Evolutionary conservation across 257 asterid species (phyloP).

Genomic region (Solanum habrochaites): DNA sequence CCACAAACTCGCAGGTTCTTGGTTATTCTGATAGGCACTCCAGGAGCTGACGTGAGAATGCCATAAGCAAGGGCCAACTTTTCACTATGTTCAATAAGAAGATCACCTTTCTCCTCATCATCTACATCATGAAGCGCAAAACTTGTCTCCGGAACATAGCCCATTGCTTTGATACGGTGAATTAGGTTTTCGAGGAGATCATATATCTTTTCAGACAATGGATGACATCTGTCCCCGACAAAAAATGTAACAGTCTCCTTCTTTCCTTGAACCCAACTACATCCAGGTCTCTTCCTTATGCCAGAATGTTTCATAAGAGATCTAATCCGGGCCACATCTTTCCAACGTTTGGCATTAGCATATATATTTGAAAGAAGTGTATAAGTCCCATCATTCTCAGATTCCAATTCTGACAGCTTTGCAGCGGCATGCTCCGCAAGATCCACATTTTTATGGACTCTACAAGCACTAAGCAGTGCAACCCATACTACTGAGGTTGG

Average conservation of each 20-base stretch:
- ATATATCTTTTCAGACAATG: constrained; percentile 54
- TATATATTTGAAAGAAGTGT: constrained; percentile 80
- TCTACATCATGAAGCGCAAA: constrained; percentile 95
- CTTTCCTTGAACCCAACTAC: constrained; percentile 92
- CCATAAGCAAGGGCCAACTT: constrained; percentile 90
- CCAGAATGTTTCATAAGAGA: constrained; percentile 64
- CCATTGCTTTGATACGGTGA: constrained; percentile 55
- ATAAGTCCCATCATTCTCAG: constrained; percentile 77
- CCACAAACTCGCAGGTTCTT: constrained; percentile 91
- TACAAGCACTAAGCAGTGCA: constrained; percentile 72
- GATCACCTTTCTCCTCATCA: constrained; percentile 83
- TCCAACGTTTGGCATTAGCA: constrained; percentile 78
- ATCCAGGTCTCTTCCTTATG: constrained; percentile 80
- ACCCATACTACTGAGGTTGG: constrained; percentile 67
- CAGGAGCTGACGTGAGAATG: constrained; percentile 60
- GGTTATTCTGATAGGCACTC: constrained; percentile 79
- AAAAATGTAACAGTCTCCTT: constrained; percentile 55
- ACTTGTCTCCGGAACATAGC: constrained; percentile 76
- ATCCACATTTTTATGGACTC: constrained; percentile 82
- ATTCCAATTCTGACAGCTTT: constrained; percentile 45
- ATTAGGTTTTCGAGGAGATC: constrained; percentile 48
- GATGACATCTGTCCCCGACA: constrained; percentile 80
- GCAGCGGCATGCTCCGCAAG: constrained; percentile 61
- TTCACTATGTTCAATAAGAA: constrained; percentile 80
- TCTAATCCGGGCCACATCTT: constrained; percentile 72